Evolutionary conservation across 2,329 filamentous ascomycete species (phyloP).

Genomic region (Ophiosphaerella korrae): DNA sequence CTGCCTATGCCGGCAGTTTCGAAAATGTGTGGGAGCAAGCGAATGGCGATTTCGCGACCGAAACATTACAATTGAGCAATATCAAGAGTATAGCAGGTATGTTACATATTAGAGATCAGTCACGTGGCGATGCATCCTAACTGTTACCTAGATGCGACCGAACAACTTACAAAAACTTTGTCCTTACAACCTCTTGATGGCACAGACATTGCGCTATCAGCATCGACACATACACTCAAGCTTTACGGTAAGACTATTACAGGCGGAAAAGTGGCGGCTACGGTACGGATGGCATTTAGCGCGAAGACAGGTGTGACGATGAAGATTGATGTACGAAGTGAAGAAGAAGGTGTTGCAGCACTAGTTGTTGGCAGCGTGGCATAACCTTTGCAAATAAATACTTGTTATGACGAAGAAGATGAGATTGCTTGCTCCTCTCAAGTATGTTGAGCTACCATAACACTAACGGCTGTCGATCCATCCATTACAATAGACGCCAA

Average conservation of each 20-base stretch:
- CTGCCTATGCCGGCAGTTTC: constrained; percentile 92
- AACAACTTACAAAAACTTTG: constrained; percentile 82
- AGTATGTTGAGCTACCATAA: background rate
- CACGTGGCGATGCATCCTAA: constrained; percentile 18
- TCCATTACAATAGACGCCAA: too few species aligned
- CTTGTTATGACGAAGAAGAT: constrained; percentile 7
- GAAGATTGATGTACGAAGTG: constrained; percentile 89
- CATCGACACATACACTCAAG: constrained; percentile 92
- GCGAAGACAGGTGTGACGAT: constrained; percentile 92
- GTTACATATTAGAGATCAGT: constrained; percentile 31
- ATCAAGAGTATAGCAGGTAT: constrained; percentile 91
- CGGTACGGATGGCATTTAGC: constrained; percentile 91
- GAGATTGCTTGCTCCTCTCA: background rate
- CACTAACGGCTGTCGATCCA: background rate
- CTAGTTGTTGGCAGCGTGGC: constrained; percentile 84
- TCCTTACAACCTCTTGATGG: constrained; percentile 94
- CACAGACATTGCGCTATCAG: constrained; percentile 86
- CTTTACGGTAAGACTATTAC: constrained; percentile 93
- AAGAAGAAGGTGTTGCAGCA: constrained; percentile 88
- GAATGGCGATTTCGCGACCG: constrained; percentile 85
- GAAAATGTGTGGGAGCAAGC: constrained; percentile 95
- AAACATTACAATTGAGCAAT: constrained; percentile 85
- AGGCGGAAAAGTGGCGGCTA: constrained; percentile 85
- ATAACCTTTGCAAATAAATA: constrained; percentile 49
- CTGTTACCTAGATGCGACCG: constrained; percentile 74